Base-by-base conservation (phyloP, 2,329 filamentous ascomycete species). In the Bimuria novae-zelandiae region DNA sequence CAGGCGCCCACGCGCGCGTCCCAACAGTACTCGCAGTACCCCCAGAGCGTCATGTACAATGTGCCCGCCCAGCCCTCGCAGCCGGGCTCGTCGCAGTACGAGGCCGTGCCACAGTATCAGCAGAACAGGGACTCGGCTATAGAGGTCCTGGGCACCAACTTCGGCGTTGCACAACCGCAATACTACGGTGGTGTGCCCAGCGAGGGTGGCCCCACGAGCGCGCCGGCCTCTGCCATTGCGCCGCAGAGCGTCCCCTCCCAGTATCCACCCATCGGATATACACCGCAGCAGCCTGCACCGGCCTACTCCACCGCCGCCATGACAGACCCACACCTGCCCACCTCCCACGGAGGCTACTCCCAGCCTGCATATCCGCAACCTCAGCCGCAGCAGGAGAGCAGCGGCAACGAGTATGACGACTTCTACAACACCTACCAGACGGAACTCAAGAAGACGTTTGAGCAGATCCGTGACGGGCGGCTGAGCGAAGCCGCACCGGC, bases 11-110 rank as follows among this genome's bases (percentile, higher is more conserved):
- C 89, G 83, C 79, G 86, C 79, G 53, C 64, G 33, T 59, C 67
- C 53, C 75, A 76, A 57, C 74, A 77, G 54, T 81, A 81, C 65
- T 67, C 75, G 49, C 76, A 78, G 60, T 86, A 85, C 64, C 79
- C 86, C 49, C 77, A 84, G 50, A 84, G 84, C 59, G 85, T 93
- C 78, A 87, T 94, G 82, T 95, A 95, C 79, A 87, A 86, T 77
- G 88, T 92, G 67, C 68, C 71, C 55, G 59, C 64, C 55, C 71
- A 71, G 61, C 62, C 66, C 54, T 53, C 67, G 49, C 64, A 69
- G 55, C 58, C 73, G 79, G 78, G 76, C 73, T 84, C 78, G 80
- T 88, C 76, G 55, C 75, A 80, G 63, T 96, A 95, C 78, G 89
- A 93, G 75, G 79, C 85, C 69, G 84, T 87, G 71, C 83, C 86